These are phyloP conservation scores for Cladosporium sp. DNA, from an alignment of 2,329 filamentous ascomycete species.

Conservation along the genomic window DNA sequence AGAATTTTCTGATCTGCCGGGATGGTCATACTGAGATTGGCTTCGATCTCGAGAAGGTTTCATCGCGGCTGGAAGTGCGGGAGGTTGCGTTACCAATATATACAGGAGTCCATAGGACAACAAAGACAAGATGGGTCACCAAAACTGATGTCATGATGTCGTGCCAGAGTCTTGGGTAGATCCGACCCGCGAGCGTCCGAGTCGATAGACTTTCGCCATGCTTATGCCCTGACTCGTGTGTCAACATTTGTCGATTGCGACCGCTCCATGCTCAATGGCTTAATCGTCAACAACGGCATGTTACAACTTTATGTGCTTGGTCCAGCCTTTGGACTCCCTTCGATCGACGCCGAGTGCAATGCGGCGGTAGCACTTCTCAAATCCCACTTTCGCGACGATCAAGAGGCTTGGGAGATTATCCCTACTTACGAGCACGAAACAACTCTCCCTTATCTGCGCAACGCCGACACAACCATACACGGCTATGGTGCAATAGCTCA, in stretches of 20 bases:
- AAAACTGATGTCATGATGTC: too few species aligned
- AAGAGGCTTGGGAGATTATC: conserved; percentile 62
- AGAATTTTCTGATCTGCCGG: too few species aligned
- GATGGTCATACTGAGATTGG: too few species aligned
- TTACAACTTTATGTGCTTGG: conserved; percentile 76
- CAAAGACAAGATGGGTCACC: too few species aligned
- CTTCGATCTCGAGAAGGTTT: too few species aligned
- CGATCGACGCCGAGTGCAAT: conserved; percentile 86
- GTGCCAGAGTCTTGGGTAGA: too few species aligned
- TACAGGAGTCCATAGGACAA: too few species aligned
- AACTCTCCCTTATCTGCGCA: conserved; percentile 38
- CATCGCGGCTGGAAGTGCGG: too few species aligned
- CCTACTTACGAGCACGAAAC: conserved; percentile 46
- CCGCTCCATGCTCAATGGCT: neutral
- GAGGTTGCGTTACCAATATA: too few species aligned
- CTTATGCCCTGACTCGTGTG: conserved; percentile 5
- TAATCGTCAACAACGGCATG: conserved; percentile 1
- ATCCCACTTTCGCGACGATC: conserved; percentile 52
- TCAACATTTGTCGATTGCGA: conserved; percentile 4
- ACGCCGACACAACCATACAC: conserved; percentile 47
- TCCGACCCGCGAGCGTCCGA: too few species aligned
- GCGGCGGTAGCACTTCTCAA: conserved; percentile 75
- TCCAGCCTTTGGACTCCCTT: conserved; percentile 80
- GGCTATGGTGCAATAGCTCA: conserved; percentile 59
- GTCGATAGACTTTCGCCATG: neutral